phyloP scores from a whole-genome alignment of 2,329 filamentous ascomycete genomes.

The Scedosporium dehoogii region DNA sequence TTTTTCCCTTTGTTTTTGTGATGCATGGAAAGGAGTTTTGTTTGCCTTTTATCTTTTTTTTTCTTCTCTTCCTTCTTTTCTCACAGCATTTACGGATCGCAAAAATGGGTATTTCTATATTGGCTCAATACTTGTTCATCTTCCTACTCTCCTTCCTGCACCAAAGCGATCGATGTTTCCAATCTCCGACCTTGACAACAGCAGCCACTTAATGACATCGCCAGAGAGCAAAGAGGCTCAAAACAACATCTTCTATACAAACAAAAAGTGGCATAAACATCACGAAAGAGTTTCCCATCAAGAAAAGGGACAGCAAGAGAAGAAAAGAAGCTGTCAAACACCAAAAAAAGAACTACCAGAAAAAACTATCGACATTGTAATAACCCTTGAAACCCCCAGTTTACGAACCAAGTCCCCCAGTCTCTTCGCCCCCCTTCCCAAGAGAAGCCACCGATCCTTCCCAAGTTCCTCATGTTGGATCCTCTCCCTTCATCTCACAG shows the following conservation, averaged over 20 bases:
- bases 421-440: too few species aligned
- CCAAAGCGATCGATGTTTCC: too few species aligned
- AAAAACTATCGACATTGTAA: neutral
- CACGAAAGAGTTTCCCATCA: neutral
- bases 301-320: slow-evolving; percentile 8
- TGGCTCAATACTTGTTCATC: too few species aligned
- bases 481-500: too few species aligned
- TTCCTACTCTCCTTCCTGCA: too few species aligned
- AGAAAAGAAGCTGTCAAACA: slow-evolving; percentile 1
- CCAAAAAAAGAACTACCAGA: slow-evolving; percentile 1
- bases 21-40: neutral
- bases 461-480: too few species aligned
- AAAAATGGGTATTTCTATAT: neutral
- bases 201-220: too few species aligned
- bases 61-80: neutral
- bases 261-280: too few species aligned
- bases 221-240: too few species aligned
- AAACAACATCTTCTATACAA: too few species aligned
- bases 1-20: neutral
- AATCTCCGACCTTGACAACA: too few species aligned
- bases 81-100: neutral
- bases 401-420: neutral
- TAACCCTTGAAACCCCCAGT: slow-evolving; percentile 5
- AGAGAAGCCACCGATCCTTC: too few species aligned
- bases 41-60: neutral